Evolutionary conservation across 148 eudicot genomes (phyloP).

Genomic region (Cornus kousa): DNA sequence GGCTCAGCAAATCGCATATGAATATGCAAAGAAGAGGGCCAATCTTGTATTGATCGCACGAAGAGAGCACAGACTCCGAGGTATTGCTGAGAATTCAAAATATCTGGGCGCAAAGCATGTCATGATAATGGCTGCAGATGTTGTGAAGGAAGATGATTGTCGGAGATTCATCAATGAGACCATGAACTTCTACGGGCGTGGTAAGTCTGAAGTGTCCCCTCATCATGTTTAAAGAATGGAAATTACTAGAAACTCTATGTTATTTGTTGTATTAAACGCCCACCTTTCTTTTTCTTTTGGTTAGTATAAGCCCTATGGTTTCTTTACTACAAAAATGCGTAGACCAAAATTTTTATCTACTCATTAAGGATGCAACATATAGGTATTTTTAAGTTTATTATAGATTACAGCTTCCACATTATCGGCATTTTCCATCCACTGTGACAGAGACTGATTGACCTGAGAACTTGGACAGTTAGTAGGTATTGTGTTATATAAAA

Average conservation of each 20-base stretch:
- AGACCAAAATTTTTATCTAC: too few species aligned
- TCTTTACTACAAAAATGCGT: too few species aligned
- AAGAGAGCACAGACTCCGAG: conserved; percentile 65
- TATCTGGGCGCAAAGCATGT: conserved; percentile 69
- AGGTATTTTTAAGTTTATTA: too few species aligned
- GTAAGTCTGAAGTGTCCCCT: conserved; percentile 33
- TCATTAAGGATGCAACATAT: too few species aligned
- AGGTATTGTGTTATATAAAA: too few species aligned
- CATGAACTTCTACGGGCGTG: conserved; percentile 55
- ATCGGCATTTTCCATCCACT: too few species aligned
- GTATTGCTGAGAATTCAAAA: conserved; percentile 73
- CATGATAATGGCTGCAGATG: conserved; percentile 87
- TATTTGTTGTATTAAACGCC: neutral
- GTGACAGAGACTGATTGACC: too few species aligned
- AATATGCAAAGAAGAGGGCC: conserved; percentile 77
- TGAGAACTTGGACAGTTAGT: too few species aligned
- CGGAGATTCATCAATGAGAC: conserved; percentile 75
- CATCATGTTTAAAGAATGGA: neutral
- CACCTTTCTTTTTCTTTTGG: too few species aligned
- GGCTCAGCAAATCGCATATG: conserved; percentile 81
- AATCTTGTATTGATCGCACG: conserved; percentile 78
- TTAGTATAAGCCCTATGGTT: too few species aligned
- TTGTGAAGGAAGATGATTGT: conserved; percentile 91
- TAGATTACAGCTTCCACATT: too few species aligned
- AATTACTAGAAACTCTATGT: neutral